Conservation (phyloP, 495 filamentous ascomycete species). For the Penicillium riverlandense region DNA sequence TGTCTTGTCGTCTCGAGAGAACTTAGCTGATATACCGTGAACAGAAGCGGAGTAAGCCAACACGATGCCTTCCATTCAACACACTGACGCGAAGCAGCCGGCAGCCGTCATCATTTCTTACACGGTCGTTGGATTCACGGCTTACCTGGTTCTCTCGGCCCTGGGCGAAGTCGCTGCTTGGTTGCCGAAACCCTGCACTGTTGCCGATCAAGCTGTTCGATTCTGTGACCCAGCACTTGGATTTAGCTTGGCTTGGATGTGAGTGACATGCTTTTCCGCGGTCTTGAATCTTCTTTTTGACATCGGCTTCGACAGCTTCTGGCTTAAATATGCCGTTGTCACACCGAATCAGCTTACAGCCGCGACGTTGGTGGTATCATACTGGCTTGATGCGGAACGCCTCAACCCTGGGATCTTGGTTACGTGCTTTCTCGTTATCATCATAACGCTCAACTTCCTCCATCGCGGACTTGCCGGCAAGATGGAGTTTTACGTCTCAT, state of each 20-base stretch:
- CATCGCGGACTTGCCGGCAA: slow-evolving; percentile 38
- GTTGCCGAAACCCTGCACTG: slow-evolving; percentile 48
- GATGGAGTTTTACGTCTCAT: slow-evolving; percentile 46
- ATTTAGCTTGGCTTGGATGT: slow-evolving; percentile 53
- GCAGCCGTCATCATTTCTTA: slow-evolving; percentile 58
- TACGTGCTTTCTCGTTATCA: slow-evolving; percentile 55
- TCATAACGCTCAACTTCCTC: slow-evolving; percentile 56
- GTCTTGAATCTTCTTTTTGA: background rate
- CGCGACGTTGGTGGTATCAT: slow-evolving; percentile 60
- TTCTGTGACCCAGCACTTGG: slow-evolving; percentile 58
- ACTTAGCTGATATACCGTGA: background rate
- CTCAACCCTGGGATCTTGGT: slow-evolving; percentile 75
- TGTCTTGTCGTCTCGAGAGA: background rate
- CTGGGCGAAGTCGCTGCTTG: slow-evolving; percentile 60
- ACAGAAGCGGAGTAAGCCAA: slow-evolving; percentile 27
- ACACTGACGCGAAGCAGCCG: slow-evolving; percentile 27
- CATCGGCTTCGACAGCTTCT: slow-evolving; percentile 27
- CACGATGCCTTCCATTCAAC: background rate
- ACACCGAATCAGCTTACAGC: slow-evolving; percentile 76
- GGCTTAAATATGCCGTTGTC: slow-evolving; percentile 64
- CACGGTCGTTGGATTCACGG: slow-evolving; percentile 49
- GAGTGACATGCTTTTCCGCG: slow-evolving; percentile 4
- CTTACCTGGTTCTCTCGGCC: slow-evolving; percentile 54
- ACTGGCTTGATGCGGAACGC: slow-evolving; percentile 50
- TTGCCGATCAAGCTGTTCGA: slow-evolving; percentile 53